A percentile compares a stretch with the other conserved stretches of the same genome.
phyloP scores from a whole-genome alignment of 331 rosid genomes.

The Malus hybrid region DNA sequence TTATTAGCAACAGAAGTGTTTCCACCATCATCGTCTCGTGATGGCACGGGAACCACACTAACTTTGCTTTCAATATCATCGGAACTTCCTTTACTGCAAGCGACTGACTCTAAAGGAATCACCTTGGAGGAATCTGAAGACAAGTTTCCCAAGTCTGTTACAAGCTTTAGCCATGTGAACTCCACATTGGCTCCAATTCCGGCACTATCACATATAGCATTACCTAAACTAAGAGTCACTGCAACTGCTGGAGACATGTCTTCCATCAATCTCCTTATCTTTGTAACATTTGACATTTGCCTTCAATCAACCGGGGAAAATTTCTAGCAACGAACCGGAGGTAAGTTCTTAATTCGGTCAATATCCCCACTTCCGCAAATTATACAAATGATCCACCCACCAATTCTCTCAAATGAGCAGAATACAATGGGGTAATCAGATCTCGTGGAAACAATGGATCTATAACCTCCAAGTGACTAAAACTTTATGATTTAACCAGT shows the following conservation, averaged over 20 bases:
- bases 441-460: slow-evolving; percentile 18
- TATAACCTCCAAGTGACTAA: slow-evolving; percentile 3
- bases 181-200: slow-evolving; percentile 35
- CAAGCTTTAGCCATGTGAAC: slow-evolving; percentile 36
- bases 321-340: background rate
- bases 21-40: slow-evolving; percentile 7
- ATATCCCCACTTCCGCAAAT: background rate
- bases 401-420: background rate
- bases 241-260: slow-evolving; percentile 47
- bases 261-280: slow-evolving; percentile 35
- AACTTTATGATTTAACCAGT: slow-evolving; percentile 1
- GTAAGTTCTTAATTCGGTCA: background rate
- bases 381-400: no score
- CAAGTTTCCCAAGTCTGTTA: slow-evolving; percentile 21
- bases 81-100: slow-evolving; percentile 20
- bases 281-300: background rate
- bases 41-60: slow-evolving; percentile 19
- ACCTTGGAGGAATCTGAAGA: slow-evolving; percentile 21
- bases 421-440: slow-evolving; percentile 13
- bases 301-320: background rate
- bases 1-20: slow-evolving; percentile 7
- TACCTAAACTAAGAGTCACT: slow-evolving; percentile 42
- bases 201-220: slow-evolving; percentile 28
- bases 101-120: slow-evolving; percentile 22
- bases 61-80: slow-evolving; percentile 12